A percentile compares a stretch with the other conserved stretches of the same genome.
These are phyloP conservation scores for Oldenlandia corymbosa DNA, from an alignment of 257 asterid species.

Conservation along the genomic window DNA sequence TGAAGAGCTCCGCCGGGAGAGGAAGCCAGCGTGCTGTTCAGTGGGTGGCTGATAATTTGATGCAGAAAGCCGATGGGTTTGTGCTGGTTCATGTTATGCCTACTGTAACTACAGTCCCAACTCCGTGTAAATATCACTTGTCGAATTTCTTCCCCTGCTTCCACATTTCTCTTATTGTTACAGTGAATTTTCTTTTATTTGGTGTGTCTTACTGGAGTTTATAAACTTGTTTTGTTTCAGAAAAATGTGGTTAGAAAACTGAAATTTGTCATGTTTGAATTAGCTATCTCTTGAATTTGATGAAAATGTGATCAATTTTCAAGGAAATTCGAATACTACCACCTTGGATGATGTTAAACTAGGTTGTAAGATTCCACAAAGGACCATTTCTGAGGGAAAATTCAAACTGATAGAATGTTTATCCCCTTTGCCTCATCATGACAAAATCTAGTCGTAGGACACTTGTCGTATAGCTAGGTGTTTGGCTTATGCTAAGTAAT, in stretches of 20 bases:
- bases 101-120: constrained; percentile 50
- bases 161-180: background rate
- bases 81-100: constrained; percentile 71
- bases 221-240: too few species aligned
- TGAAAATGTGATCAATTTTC: too few species aligned
- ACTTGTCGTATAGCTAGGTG: too few species aligned
- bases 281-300: too few species aligned
- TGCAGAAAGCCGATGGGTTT: constrained; percentile 37
- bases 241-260: too few species aligned
- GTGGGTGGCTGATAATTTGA: constrained; percentile 73
- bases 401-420: too few species aligned
- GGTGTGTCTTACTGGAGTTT: too few species aligned
- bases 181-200: background rate
- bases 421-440: too few species aligned
- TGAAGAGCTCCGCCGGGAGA: constrained; percentile 60
- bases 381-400: background rate
- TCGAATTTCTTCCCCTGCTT: background rate
- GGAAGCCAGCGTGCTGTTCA: constrained; percentile 78
- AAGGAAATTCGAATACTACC: too few species aligned
- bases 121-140: constrained; percentile 47
- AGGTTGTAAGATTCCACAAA: background rate
- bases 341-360: too few species aligned
- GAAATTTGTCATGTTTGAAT: background rate
- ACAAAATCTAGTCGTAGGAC: too few species aligned
- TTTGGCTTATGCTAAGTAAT: too few species aligned